A percentile compares a stretch with the other conserved stretches of the same genome.
phyloP scores from a whole-genome alignment of 805 yeast species.

The Teunomyces gatunensis region DNA sequence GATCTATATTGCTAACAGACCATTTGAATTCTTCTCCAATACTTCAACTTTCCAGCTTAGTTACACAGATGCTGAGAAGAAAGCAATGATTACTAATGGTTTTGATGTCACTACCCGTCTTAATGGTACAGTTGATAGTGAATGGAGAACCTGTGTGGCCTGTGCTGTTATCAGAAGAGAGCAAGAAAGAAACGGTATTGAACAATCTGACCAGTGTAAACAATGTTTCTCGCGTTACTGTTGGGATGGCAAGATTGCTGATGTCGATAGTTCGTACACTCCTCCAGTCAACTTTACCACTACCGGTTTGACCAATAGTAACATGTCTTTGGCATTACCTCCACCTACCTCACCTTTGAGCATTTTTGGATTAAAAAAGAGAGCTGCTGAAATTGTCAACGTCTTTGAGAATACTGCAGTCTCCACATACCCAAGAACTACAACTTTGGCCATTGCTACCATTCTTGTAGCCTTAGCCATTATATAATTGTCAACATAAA shows the following conservation, averaged over 20 bases:
- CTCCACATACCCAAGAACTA: background rate
- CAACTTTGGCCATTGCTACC: background rate
- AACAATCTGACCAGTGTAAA: constrained; percentile 68
- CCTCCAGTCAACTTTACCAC: constrained; percentile 29
- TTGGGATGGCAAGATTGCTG: constrained; percentile 54
- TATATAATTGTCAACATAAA: background rate
- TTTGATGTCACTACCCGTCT: constrained; percentile 64
- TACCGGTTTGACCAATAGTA: constrained; percentile 27
- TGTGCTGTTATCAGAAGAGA: constrained; percentile 82
- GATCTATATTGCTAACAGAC: constrained; percentile 74
- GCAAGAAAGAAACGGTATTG: constrained; percentile 61
- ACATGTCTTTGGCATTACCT: constrained; percentile 9
- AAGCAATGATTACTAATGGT: constrained; percentile 67
- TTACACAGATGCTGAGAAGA: constrained; percentile 56
- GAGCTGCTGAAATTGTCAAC: background rate
- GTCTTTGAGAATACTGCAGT: background rate
- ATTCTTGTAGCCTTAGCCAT: background rate
- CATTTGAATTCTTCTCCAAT: constrained; percentile 63
- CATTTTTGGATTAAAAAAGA: constrained; percentile 1
- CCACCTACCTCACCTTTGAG: background rate
- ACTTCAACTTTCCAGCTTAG: constrained; percentile 69
- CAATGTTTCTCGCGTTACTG: constrained; percentile 71
- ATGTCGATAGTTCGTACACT: constrained; percentile 11
- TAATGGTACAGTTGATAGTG: constrained; percentile 63
- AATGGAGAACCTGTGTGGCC: constrained; percentile 73